Evolutionary conservation across 1,139 yeast genomes (phyloP).

Genomic region (Kodamaea sp.): DNA sequence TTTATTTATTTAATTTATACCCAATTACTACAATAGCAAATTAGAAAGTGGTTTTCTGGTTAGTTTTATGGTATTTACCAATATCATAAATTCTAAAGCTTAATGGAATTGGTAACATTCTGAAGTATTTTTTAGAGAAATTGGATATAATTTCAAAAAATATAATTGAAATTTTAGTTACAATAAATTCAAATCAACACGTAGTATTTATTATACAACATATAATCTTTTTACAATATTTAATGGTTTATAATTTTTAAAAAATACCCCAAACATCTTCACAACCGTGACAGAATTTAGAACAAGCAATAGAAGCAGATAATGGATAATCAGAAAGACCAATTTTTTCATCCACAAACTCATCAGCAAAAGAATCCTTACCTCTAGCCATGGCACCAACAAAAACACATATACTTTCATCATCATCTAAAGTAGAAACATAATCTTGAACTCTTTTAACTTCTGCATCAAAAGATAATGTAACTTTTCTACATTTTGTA

Average conservation of each 20-base stretch:
- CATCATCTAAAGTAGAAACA: conserved; percentile 72
- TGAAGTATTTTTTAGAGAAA: neutral
- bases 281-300: conserved; percentile 97
- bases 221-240: neutral
- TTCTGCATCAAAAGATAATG: conserved; percentile 91
- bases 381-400: conserved; percentile 99
- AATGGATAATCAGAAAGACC: conserved; percentile 94
- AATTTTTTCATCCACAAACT: conserved; percentile 91
- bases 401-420: conserved; percentile 94
- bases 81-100: neutral
- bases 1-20: neutral
- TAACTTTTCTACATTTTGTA: conserved; percentile 88
- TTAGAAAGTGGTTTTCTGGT: too few species aligned
- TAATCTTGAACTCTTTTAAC: conserved; percentile 87
- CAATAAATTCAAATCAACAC: neutral
- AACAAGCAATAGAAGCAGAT: conserved; percentile 96
- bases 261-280: conserved; percentile 94
- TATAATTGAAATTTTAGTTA: neutral
- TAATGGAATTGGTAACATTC: too few species aligned
- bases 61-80: too few species aligned
- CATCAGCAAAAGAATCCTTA: conserved; percentile 95
- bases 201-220: neutral
- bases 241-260: conserved; percentile 13
- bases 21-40: too few species aligned
- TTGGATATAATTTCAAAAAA: neutral